Base-by-base conservation (phyloP, 345 rosid species). In the Alliaria petiolata region DNA sequence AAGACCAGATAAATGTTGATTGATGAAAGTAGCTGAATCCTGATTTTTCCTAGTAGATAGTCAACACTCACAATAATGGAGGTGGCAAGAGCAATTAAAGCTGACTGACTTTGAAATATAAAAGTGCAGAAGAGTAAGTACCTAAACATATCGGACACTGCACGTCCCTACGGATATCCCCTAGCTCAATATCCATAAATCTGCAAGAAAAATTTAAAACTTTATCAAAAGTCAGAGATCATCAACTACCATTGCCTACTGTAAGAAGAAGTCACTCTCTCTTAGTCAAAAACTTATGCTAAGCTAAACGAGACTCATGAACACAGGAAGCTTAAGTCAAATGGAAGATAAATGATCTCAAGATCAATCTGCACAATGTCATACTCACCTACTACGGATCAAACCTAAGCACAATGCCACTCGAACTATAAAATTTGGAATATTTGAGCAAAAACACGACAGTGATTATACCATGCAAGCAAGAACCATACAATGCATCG, bases 141-240 rank as follows among this genome's bases (percentile, higher is more conserved):
- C 97, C 98, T 65, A 93, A 82, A 78, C 97, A 93, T 76, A 93
- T 93, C 14, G 98, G 92, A 70, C 98, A 93, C 9, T 90, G 95
- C 35, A 93, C 95, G 61, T 85, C 88, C 76, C 77, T 89, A 61
- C 96, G 96, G 65, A 93, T 82, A 17, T 87, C 89, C 5, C 82
- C 82, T 40, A 90, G 86, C 61, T 90, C 86, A 51, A 89, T 79
- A 58, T 65, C 66, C 66, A 86, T 78, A 84, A 61, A 85, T 80
- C 98, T 93, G 91, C 85, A 84, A 81, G 55, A 58, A 20, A 76
- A 79, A 79, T 28, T 31, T 52, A 6, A 55, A 7, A 66, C 39
- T 73, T 17, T 11, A 45, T 12, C 33, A 40, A 15, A 3, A 10
- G 31, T 2, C 14, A 47, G 43, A 35, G 44, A 61, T 51, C 31